Evolutionary conservation across 805 yeast genomes (phyloP).

Genomic region (Candida vaughaniae): DNA sequence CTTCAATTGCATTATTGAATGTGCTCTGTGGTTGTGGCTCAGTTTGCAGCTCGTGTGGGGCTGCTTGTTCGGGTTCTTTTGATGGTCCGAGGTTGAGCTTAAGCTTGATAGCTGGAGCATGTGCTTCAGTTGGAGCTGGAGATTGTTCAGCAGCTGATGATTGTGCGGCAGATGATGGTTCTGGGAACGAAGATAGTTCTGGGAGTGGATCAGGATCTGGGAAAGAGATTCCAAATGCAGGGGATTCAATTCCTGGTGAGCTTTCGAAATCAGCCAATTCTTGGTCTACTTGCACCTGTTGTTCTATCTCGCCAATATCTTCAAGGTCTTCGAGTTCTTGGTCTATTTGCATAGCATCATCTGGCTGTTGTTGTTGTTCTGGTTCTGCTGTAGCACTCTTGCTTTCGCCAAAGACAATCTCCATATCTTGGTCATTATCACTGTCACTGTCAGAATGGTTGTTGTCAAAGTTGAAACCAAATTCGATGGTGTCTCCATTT

Average conservation of each 20-base stretch:
- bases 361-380: no score
- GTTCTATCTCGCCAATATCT: no score
- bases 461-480: conserved; percentile 14
- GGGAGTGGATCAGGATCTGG: neutral
- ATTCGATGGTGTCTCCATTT: conserved; percentile 14
- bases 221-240: no score
- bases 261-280: no score
- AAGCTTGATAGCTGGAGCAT: neutral
- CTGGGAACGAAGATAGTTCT: neutral
- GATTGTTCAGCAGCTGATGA: neutral
- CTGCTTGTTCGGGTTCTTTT: neutral
- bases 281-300: no score
- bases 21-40: no score
- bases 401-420: conserved; percentile 10
- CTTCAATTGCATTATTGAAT: conserved; percentile 3
- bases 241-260: no score
- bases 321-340: no score
- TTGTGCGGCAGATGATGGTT: neutral
- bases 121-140: neutral
- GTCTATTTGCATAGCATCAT: no score
- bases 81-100: no score
- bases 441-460: conserved; percentile 14
- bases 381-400: no score
- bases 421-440: conserved; percentile 12
- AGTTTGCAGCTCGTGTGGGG: neutral